Conservation (phyloP, 1,139 yeast genomes). For the Geotrichum klebahnii region DNA sequence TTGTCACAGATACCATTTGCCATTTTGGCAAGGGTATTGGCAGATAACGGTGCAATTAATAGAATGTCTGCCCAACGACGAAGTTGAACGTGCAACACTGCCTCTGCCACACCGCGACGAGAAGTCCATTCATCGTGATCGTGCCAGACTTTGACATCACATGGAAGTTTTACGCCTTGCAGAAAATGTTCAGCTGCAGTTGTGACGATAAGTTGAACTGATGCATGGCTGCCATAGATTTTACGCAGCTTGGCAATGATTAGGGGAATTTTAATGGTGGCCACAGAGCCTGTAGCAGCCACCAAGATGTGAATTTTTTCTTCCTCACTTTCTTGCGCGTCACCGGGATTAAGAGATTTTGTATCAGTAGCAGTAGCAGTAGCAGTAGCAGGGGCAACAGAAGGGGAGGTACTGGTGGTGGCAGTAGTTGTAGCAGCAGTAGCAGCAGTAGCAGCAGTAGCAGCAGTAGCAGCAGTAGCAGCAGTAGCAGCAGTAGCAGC, state of each 20-base stretch:
- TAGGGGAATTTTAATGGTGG: constrained; percentile 85
- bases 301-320: constrained; percentile 76
- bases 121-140: constrained; percentile 89
- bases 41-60: constrained; percentile 87
- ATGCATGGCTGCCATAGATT: constrained; percentile 62
- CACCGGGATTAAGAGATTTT: background rate
- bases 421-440: background rate
- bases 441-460: no score
- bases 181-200: constrained; percentile 78
- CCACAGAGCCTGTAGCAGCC: constrained; percentile 95
- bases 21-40: constrained; percentile 86
- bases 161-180: constrained; percentile 69
- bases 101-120: constrained; percentile 52
- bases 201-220: constrained; percentile 83
- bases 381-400: constrained; percentile 1
- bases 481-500: background rate
- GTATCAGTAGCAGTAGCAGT: background rate
- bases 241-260: constrained; percentile 79
- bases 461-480: background rate
- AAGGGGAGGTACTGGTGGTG: background rate
- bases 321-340: constrained; percentile 21
- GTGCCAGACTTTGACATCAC: constrained; percentile 85
- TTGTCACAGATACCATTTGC: constrained; percentile 91
- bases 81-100: constrained; percentile 78
- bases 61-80: constrained; percentile 95